These are phyloP conservation scores for Polysphondylium violaceum DNA, from an alignment of 78 protist species.

Conservation along the genomic window DNA sequence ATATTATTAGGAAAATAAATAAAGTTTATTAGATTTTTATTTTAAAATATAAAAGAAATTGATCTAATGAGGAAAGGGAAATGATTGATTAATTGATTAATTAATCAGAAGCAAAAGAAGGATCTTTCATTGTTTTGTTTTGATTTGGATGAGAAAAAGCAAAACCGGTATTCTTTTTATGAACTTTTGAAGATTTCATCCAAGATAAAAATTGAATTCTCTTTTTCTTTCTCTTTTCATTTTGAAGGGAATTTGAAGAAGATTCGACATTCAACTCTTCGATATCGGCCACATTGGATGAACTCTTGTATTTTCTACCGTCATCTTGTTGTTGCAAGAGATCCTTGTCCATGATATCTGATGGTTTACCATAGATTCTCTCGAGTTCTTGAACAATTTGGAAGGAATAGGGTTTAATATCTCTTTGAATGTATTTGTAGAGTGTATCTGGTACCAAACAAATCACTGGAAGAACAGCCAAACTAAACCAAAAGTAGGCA, in stretches of 20 bases:
- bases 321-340: slow-evolving; percentile 3
- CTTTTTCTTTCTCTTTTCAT: slow-evolving; percentile 15
- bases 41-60: too few species aligned
- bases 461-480: slow-evolving; percentile 33
- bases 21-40: too few species aligned
- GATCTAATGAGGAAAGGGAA: too few species aligned
- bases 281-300: slow-evolving; percentile 10
- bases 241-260: background rate
- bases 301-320: too few species aligned
- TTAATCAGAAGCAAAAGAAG: background rate
- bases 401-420: slow-evolving; percentile 43
- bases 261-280: slow-evolving; percentile 50
- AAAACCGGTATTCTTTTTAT: slow-evolving; percentile 48
- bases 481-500: slow-evolving; percentile 43
- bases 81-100: too few species aligned
- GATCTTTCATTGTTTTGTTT: slow-evolving; percentile 21
- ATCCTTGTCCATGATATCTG: slow-evolving; percentile 28
- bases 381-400: slow-evolving; percentile 76
- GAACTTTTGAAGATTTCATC: slow-evolving; percentile 43
- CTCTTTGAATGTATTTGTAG: slow-evolving; percentile 63
- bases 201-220: slow-evolving; percentile 47
- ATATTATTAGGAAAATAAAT: too few species aligned
- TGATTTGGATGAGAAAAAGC: slow-evolving; percentile 63
- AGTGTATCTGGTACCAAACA: slow-evolving; percentile 38
- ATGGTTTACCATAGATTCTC: slow-evolving; percentile 52